phyloP scores from a whole-genome alignment of 2,329 filamentous ascomycete species.

The Corinectria fuckeliana region DNA sequence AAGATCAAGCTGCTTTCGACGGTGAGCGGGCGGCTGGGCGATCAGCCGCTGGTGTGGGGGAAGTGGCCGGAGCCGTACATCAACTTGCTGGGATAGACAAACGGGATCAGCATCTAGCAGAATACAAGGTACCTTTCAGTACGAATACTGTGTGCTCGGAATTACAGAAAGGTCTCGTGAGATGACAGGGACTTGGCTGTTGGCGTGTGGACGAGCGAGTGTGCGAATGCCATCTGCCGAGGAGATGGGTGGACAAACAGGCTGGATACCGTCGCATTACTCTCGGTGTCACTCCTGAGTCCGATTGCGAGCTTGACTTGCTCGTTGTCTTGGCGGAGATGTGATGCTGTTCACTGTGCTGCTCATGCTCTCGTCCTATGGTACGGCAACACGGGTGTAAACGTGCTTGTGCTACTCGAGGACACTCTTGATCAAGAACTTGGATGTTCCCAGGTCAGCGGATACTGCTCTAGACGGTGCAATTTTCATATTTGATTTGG shows the following conservation, averaged over 20 bases:
- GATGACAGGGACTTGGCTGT: not conserved
- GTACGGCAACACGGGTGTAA: not conserved
- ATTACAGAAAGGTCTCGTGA: no score
- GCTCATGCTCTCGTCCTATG: not conserved
- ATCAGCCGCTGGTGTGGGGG: constrained; percentile 82
- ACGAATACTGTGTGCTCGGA: no score
- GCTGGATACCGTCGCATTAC: constrained; percentile 1
- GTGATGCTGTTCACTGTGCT: not conserved
- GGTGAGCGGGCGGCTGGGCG: constrained; percentile 79
- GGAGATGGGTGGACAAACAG: not conserved
- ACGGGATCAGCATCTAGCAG: not conserved
- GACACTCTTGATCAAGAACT: not conserved
- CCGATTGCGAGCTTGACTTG: not conserved
- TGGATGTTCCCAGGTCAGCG: not conserved
- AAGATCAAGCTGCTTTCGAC: constrained; percentile 84
- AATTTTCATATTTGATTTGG: not conserved
- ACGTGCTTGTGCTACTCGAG: not conserved
- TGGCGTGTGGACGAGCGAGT: not conserved
- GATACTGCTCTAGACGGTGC: not conserved
- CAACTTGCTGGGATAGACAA: constrained; percentile 67
- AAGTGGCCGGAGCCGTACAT: constrained; percentile 86
- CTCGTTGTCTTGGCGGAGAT: constrained; percentile 7
- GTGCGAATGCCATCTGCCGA: constrained; percentile 11
- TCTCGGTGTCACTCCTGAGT: constrained; percentile 5
- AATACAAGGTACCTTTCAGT: not conserved